These are phyloP conservation scores for Yarrowia sp. DNA, from an alignment of 805 yeast species.

Conservation along the genomic window DNA sequence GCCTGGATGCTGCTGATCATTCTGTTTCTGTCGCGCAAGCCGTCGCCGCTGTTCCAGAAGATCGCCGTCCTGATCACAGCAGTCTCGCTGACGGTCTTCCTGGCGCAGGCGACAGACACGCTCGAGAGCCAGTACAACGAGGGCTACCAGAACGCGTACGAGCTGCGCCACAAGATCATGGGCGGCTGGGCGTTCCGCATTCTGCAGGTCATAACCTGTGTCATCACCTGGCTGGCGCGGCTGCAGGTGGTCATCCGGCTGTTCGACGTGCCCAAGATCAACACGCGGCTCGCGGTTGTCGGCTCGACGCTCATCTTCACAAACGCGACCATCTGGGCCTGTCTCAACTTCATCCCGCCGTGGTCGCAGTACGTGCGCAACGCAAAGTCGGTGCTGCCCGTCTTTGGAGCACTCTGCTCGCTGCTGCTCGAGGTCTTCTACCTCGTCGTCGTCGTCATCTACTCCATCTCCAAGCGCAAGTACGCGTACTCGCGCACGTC, in stretches of 20 bases:
- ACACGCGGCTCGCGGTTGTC: conserved; percentile 37
- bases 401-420: conserved; percentile 36
- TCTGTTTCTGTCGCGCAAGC: conserved; percentile 52
- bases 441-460: conserved; percentile 42
- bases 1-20: conserved; percentile 70
- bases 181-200: conserved; percentile 43
- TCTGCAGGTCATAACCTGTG: conserved; percentile 44
- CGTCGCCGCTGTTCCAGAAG: conserved; percentile 57
- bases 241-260: conserved; percentile 48
- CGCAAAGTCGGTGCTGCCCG: conserved; percentile 37
- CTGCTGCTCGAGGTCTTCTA: conserved; percentile 36
- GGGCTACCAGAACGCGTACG: conserved; percentile 54
- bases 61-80: conserved; percentile 59
- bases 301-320: conserved; percentile 41
- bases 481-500: conserved; percentile 49
- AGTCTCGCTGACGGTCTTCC: conserved; percentile 51
- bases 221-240: conserved; percentile 55
- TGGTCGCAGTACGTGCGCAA: conserved; percentile 25
- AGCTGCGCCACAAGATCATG: conserved; percentile 44
- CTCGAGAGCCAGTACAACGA: conserved; percentile 51
- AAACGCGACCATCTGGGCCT: conserved; percentile 35
- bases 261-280: conserved; percentile 40
- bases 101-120: conserved; percentile 47
- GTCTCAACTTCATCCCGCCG: conserved; percentile 31
- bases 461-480: conserved; percentile 42